Conservation (phyloP, 768 basidiomycete species). For the Xerocomus brunneocitrinus region DNA sequence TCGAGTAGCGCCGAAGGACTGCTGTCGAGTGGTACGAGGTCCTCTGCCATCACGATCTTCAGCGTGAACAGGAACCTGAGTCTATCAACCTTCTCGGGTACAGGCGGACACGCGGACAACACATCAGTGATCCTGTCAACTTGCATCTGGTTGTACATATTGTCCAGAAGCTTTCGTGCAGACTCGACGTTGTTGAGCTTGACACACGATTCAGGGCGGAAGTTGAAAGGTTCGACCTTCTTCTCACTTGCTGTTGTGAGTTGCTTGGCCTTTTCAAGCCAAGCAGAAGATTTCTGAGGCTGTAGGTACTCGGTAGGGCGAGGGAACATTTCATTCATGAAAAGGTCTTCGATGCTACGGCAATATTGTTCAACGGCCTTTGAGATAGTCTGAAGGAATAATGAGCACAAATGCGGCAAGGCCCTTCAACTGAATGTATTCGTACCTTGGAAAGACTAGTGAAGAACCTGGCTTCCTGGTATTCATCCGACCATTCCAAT, state of each 20-base stretch:
- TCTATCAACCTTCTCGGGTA: conserved; percentile 64
- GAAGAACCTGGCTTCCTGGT: conserved; percentile 85
- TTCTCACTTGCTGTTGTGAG: conserved; percentile 77
- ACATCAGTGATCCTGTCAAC: conserved; percentile 79
- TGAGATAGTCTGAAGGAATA: conserved; percentile 65
- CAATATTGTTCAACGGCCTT: conserved; percentile 93
- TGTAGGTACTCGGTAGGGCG: conserved; percentile 73
- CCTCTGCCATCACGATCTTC: conserved; percentile 90
- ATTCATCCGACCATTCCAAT: conserved; percentile 88
- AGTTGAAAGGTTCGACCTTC: conserved; percentile 93
- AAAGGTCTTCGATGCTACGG: conserved; percentile 77
- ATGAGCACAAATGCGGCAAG: neutral
- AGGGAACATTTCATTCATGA: conserved; percentile 94
- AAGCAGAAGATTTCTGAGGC: conserved; percentile 82
- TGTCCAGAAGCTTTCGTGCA: conserved; percentile 85
- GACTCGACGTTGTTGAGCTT: conserved; percentile 97
- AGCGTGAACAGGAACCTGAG: conserved; percentile 85
- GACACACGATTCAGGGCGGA: conserved; percentile 89
- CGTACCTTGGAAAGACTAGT: conserved; percentile 84
- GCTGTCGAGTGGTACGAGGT: conserved; percentile 70
- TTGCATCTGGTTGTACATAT: conserved; percentile 88
- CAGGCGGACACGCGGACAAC: conserved; percentile 55
- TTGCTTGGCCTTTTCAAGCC: conserved; percentile 81
- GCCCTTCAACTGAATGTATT: neutral
- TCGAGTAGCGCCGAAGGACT: conserved; percentile 79